These are phyloP conservation scores for Starmerella vaccinii DNA, from an alignment of 805 yeast genomes.

Conservation along the genomic window DNA sequence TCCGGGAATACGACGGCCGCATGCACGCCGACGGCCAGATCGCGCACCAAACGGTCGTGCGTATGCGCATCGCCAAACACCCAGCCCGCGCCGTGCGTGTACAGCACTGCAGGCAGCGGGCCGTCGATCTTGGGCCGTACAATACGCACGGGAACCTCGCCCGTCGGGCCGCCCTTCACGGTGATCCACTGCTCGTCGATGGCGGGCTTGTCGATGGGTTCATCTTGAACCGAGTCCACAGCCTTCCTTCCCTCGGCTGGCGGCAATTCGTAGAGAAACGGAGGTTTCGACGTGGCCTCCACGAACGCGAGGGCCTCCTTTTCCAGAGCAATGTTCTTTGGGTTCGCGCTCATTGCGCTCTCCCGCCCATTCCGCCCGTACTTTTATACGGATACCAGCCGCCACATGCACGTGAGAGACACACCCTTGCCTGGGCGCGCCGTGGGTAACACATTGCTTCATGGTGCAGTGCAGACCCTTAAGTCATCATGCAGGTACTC, in stretches of 20 bases:
- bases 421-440: too few relatives aligned
- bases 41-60: constrained; percentile 1
- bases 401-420: too few relatives aligned
- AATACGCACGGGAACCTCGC: constrained; percentile 1
- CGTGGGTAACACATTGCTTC: too few relatives aligned
- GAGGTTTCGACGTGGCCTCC: constrained; percentile 3
- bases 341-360: not conserved
- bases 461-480: too few relatives aligned
- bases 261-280: not conserved
- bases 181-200: constrained; percentile 1
- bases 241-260: not conserved
- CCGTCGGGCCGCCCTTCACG: constrained; percentile 2
- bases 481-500: too few relatives aligned
- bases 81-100: constrained; percentile 4
- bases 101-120: not conserved
- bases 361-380: too few relatives aligned
- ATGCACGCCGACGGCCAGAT: not conserved
- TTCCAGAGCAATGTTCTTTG: not conserved
- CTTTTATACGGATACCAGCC: too few relatives aligned
- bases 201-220: not conserved
- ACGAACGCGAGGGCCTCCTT: not conserved
- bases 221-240: not conserved
- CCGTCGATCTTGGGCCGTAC: not conserved
- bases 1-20: not conserved
- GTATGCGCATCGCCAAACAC: constrained; percentile 2